These are phyloP conservation scores for Mikania micrantha DNA, from an alignment of 129 eudicot species.

Conservation along the genomic window DNA sequence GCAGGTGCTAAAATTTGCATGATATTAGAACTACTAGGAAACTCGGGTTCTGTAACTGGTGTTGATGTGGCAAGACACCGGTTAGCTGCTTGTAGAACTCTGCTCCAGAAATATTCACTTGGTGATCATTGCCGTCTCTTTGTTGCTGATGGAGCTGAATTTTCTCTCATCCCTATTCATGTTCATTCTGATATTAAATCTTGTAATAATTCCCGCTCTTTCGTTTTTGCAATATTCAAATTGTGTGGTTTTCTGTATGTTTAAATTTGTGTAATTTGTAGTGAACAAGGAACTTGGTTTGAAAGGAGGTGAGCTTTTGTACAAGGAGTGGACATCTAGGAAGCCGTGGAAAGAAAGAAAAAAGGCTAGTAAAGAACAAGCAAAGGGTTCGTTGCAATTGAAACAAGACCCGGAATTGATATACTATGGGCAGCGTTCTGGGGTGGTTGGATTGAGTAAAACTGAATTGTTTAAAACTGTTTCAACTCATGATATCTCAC, in stretches of 20 bases:
- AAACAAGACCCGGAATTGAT: conserved; percentile 67
- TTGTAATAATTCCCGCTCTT: conserved; percentile 24
- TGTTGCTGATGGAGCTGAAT: conserved; percentile 88
- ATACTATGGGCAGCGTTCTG: conserved; percentile 74
- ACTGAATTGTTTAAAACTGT: conserved; percentile 38
- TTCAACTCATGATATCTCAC: conserved; percentile 33
- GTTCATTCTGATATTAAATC: conserved; percentile 25
- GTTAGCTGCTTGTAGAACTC: conserved; percentile 85
- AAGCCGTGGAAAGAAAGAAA: conserved; percentile 92
- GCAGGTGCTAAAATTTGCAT: conserved; percentile 97
- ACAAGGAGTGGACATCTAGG: conserved; percentile 80
- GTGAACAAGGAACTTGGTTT: conserved; percentile 35
- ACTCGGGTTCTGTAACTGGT: conserved; percentile 92
- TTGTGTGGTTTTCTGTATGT: not conserved
- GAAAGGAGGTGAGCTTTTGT: conserved; percentile 31
- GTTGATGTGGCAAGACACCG: conserved; percentile 92
- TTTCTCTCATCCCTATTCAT: conserved; percentile 60
- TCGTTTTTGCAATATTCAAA: not conserved
- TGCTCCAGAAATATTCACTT: conserved; percentile 68
- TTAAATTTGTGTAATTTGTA: not conserved
- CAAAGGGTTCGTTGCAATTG: conserved; percentile 27
- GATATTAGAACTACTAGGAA: conserved; percentile 78
- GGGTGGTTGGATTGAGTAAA: conserved; percentile 73
- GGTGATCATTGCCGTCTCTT: conserved; percentile 88
- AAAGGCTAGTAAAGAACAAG: conserved; percentile 45